phyloP scores from a whole-genome alignment of 257 asterid species.

The Orobanche coerulescens region DNA sequence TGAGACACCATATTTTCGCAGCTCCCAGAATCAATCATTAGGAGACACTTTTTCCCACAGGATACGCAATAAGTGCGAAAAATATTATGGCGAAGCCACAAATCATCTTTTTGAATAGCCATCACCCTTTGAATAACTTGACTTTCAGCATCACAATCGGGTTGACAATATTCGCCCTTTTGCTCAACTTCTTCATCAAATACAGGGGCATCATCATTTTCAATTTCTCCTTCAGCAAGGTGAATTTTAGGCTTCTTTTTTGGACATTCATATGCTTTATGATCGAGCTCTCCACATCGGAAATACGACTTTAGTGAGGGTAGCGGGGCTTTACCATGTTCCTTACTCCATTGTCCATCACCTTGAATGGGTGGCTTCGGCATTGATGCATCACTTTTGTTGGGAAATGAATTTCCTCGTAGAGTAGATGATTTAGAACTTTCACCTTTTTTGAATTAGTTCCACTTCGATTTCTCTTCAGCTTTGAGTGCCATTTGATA shows the following conservation, averaged over 20 bases:
- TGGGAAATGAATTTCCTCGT: background rate
- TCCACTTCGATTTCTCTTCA: background rate
- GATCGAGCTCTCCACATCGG: too few relatives aligned
- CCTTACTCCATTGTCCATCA: background rate
- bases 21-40: background rate
- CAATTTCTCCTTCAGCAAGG: background rate
- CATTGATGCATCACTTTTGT: background rate
- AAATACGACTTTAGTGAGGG: background rate
- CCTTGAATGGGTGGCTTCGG: background rate
- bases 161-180: background rate
- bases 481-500: slow-evolving; percentile 1
- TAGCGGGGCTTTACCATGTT: background rate
- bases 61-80: background rate
- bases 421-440: too few relatives aligned
- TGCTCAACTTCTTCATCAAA: too few relatives aligned
- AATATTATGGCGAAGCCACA: too few relatives aligned
- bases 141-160: background rate
- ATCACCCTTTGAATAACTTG: background rate
- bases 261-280: background rate
- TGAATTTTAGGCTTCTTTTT: background rate
- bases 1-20: background rate
- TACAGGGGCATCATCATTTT: background rate
- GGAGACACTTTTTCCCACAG: background rate
- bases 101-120: too few relatives aligned
- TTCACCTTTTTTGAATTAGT: background rate